A percentile compares a stretch with the other conserved stretches of the same genome.
Conservation (phyloP, 1,139 yeast genomes). For the Taiozyma sp. region DNA sequence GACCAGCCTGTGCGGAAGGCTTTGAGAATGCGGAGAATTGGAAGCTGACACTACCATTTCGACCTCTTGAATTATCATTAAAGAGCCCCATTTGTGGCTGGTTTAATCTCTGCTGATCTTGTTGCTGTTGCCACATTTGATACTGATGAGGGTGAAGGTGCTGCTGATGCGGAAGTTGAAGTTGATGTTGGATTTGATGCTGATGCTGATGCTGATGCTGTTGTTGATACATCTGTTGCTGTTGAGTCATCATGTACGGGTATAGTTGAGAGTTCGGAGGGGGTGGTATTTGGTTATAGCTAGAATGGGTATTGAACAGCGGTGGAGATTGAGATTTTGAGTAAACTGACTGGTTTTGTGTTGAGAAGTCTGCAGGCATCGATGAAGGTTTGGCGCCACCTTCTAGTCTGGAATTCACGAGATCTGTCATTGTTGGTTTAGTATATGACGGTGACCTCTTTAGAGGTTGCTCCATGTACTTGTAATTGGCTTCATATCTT, state of each 20-base stretch:
- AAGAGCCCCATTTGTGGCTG: not conserved
- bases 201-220: slow-evolving; percentile 1
- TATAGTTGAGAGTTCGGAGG: slow-evolving; percentile 1
- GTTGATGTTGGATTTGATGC: not conserved
- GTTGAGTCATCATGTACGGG: not conserved
- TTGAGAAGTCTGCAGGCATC: not conserved
- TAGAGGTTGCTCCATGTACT: slow-evolving; percentile 15
- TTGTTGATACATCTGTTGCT: slow-evolving; percentile 1
- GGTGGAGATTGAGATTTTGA: not conserved
- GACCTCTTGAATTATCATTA: not conserved
- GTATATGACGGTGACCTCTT: slow-evolving; percentile 2
- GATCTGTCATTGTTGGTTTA: slow-evolving; percentile 22
- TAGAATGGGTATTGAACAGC: not conserved
- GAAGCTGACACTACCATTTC: not conserved
- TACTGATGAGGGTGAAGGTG: not conserved
- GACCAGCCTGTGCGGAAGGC: not conserved
- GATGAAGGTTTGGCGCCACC: slow-evolving; percentile 3
- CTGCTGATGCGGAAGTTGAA: not conserved
- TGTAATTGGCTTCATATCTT: slow-evolving; percentile 16
- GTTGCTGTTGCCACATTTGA: not conserved
- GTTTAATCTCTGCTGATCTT: not conserved
- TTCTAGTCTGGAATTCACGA: slow-evolving; percentile 20
- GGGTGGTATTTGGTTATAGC: slow-evolving; percentile 1
- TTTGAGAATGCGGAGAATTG: not conserved
- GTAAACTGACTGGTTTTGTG: not conserved